A percentile compares a stretch with the other conserved stretches of the same genome.
phyloP scores from a whole-genome alignment of 768 basidiomycete species.

The Glaciozyma martinii region DNA sequence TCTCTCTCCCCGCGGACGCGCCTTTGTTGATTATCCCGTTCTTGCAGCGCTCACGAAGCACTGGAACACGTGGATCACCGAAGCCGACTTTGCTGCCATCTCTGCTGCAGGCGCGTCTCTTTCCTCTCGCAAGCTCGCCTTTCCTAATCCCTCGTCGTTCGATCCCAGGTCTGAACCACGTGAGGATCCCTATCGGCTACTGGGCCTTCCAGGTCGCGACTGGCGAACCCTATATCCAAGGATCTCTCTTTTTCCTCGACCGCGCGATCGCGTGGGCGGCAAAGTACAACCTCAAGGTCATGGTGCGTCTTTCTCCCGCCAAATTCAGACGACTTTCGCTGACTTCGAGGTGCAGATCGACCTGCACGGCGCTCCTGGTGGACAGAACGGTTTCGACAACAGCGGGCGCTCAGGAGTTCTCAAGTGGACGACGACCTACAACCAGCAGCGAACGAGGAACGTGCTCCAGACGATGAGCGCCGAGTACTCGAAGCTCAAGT shows the following conservation, averaged over 20 bases:
- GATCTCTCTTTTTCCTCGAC: constrained; percentile 35
- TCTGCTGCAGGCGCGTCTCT: constrained; percentile 45
- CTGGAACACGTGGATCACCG: constrained; percentile 25
- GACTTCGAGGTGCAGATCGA: constrained; percentile 3
- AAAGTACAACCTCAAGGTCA: constrained; percentile 20
- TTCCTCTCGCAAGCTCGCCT: too few species aligned
- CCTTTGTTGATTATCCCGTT: neutral
- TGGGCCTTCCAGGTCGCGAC: constrained; percentile 81
- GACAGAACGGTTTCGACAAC: constrained; percentile 24
- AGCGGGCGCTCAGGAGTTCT: constrained; percentile 5
- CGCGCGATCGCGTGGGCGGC: constrained; percentile 22
- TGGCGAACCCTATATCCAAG: constrained; percentile 71
- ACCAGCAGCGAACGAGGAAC: constrained; percentile 13
- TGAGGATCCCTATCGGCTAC: constrained; percentile 79
- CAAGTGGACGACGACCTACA: constrained; percentile 9
- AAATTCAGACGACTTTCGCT: too few species aligned
- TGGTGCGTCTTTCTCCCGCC: neutral
- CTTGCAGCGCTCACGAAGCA: neutral
- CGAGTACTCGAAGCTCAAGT: constrained; percentile 16
- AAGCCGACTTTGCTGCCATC: constrained; percentile 43
- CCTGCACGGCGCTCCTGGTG: constrained; percentile 24
- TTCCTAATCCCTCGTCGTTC: constrained; percentile 38
- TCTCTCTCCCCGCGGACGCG: neutral
- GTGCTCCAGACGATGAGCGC: constrained; percentile 9
- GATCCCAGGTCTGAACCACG: constrained; percentile 88